Conservation (phyloP, 1,139 yeast genomes). For the Yamadazyma songkhlaensis region DNA sequence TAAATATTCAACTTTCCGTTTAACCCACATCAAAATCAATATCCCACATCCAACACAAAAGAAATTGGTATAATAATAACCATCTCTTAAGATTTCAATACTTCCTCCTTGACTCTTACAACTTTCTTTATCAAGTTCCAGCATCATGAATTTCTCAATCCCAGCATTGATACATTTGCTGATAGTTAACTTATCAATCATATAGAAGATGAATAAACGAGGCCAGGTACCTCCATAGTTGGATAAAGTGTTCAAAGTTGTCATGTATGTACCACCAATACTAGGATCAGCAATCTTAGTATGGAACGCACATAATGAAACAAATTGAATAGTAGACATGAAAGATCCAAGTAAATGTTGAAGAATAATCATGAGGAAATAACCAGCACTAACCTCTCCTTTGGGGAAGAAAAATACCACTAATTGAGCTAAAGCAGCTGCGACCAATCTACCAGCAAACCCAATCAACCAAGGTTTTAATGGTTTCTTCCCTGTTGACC, state of each 20-base stretch:
- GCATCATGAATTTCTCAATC: conserved; percentile 15
- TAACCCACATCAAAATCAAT: conserved; percentile 67
- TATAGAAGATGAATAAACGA: conserved; percentile 64
- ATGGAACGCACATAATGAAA: conserved; percentile 90
- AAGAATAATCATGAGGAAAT: conserved; percentile 66
- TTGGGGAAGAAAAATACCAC: conserved; percentile 72
- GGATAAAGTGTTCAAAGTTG: conserved; percentile 85
- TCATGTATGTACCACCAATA: conserved; percentile 98
- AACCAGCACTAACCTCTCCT: conserved; percentile 43
- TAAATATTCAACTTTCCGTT: conserved; percentile 51
- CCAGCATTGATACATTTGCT: conserved; percentile 48
- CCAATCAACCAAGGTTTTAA: conserved; percentile 89
- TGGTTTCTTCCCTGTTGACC: conserved; percentile 77
- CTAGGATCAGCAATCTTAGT: conserved; percentile 93
- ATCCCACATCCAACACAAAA: conserved; percentile 71
- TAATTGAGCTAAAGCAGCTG: conserved; percentile 75
- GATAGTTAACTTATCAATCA: conserved; percentile 75
- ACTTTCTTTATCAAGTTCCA: conserved; percentile 38
- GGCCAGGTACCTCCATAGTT: conserved; percentile 99
- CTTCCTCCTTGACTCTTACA: conserved; percentile 58
- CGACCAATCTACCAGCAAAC: conserved; percentile 75
- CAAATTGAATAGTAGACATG: conserved; percentile 94
- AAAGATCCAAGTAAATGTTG: conserved; percentile 87
- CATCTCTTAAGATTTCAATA: conserved; percentile 62
- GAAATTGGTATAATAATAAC: conserved; percentile 76